These are phyloP conservation scores for Penicillium sp. DNA, from an alignment of 2,329 filamentous ascomycete species.

Conservation along the genomic window DNA sequence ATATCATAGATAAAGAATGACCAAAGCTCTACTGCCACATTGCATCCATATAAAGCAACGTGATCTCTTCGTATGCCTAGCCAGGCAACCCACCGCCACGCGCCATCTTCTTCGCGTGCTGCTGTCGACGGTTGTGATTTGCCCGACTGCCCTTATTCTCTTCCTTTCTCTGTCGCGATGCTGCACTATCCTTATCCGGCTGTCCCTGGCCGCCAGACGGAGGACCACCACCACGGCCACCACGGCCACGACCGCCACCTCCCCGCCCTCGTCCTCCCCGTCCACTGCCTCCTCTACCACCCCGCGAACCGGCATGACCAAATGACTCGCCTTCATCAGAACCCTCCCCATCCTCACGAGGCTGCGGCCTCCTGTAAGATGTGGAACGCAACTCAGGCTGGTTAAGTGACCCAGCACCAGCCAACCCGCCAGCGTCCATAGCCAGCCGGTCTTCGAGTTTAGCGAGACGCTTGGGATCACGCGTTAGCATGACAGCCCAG, in stretches of 20 bases:
- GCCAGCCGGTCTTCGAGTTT: slow-evolving; percentile 69
- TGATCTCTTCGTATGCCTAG: slow-evolving; percentile 8
- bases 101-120: slow-evolving; percentile 61
- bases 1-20: not conserved
- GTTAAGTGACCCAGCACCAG: slow-evolving; percentile 31
- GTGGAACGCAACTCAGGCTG: slow-evolving; percentile 66
- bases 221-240: slow-evolving; percentile 41
- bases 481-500: slow-evolving; percentile 81
- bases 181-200: slow-evolving; percentile 68
- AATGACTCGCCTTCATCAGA: slow-evolving; percentile 45
- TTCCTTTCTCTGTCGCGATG: slow-evolving; percentile 73
- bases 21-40: not conserved
- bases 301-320: slow-evolving; percentile 21
- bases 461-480: slow-evolving; percentile 67
- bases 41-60: not conserved
- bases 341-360: slow-evolving; percentile 45
- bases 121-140: slow-evolving; percentile 81
- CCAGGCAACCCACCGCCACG: slow-evolving; percentile 49
- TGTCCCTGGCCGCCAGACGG: slow-evolving; percentile 56
- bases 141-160: slow-evolving; percentile 76
- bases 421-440: slow-evolving; percentile 57
- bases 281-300: slow-evolving; percentile 47
- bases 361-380: slow-evolving; percentile 54
- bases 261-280: slow-evolving; percentile 50
- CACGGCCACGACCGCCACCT: slow-evolving; percentile 53